phyloP scores from a whole-genome alignment of 1,284 basidiomycete species.

The Wallemia ichthyophaga region DNA sequence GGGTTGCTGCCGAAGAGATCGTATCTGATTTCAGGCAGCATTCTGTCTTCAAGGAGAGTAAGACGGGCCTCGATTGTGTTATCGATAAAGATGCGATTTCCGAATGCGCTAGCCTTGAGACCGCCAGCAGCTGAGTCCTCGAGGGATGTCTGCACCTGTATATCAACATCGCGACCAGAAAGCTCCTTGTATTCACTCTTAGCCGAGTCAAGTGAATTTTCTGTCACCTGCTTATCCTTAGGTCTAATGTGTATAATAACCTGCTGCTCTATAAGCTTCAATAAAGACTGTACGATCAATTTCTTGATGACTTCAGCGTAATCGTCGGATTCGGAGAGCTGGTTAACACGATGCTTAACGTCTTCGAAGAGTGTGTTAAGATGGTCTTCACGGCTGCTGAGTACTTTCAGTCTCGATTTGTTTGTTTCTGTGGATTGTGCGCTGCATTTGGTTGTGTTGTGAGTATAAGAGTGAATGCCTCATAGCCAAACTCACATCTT shows the following conservation, averaged over 20 bases:
- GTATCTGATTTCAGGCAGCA: conserved; percentile 64
- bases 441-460: conserved; percentile 19
- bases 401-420: conserved; percentile 66
- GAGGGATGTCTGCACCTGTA: neutral
- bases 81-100: conserved; percentile 50
- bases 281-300: conserved; percentile 17
- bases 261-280: conserved; percentile 34
- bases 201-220: conserved; percentile 33
- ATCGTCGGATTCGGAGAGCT: conserved; percentile 23
- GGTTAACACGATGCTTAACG: conserved; percentile 32
- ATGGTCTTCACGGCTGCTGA: conserved; percentile 74
- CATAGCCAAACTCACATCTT: conserved; percentile 72
- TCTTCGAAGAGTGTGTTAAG: conserved; percentile 61
- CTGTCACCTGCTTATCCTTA: conserved; percentile 27
- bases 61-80: conserved; percentile 74
- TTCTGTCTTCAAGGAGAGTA: conserved; percentile 60
- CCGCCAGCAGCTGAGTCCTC: conserved; percentile 29
- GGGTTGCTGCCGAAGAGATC: conserved; percentile 58
- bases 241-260: conserved; percentile 31
- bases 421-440: conserved; percentile 88
- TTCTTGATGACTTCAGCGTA: neutral
- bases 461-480: neutral
- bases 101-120: conserved; percentile 38
- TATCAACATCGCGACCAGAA: conserved; percentile 33
- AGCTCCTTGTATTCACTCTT: conserved; percentile 34